Evolutionary conservation across 805 yeast genomes (phyloP).

Genomic region (Candida parachauliodes): DNA sequence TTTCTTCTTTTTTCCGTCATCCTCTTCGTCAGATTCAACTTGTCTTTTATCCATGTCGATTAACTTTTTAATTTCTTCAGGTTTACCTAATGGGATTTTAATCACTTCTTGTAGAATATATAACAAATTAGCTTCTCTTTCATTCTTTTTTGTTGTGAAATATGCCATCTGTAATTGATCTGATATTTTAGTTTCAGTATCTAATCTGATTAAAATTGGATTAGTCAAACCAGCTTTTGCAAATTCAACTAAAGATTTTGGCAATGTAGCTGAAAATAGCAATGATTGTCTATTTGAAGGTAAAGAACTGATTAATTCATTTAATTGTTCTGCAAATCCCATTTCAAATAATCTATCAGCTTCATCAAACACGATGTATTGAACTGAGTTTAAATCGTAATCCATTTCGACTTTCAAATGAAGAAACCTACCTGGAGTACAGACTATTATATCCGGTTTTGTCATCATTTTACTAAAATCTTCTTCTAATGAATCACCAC

Average conservation of each 20-base stretch:
- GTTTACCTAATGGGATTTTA: constrained; percentile 75
- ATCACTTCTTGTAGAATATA: constrained; percentile 79
- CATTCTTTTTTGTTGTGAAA: constrained; percentile 73
- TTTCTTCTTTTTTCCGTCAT: constrained; percentile 31
- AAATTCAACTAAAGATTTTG: constrained; percentile 87
- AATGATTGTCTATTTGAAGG: constrained; percentile 84
- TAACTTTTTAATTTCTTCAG: constrained; percentile 59
- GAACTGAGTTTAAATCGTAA: constrained; percentile 75
- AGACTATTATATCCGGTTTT: constrained; percentile 91
- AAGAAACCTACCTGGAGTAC: constrained; percentile 96
- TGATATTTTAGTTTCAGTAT: constrained; percentile 86
- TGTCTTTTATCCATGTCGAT: constrained; percentile 44
- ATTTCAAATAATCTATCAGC: constrained; percentile 95
- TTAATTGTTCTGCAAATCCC: constrained; percentile 93
- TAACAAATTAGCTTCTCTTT: constrained; percentile 84
- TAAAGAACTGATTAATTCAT: constrained; percentile 78
- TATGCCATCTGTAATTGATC: constrained; percentile 90
- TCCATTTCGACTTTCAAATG: constrained; percentile 96
- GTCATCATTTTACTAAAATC: constrained; percentile 90
- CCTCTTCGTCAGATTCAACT: constrained; percentile 54
- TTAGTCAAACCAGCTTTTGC: constrained; percentile 95
- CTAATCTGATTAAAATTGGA: constrained; percentile 89
- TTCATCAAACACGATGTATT: constrained; percentile 93
- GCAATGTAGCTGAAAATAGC: constrained; percentile 92
- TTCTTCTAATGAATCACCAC: constrained; percentile 98